Base-by-base conservation (phyloP, 495 filamentous ascomycete species). In the Daldinia grandis region DNA sequence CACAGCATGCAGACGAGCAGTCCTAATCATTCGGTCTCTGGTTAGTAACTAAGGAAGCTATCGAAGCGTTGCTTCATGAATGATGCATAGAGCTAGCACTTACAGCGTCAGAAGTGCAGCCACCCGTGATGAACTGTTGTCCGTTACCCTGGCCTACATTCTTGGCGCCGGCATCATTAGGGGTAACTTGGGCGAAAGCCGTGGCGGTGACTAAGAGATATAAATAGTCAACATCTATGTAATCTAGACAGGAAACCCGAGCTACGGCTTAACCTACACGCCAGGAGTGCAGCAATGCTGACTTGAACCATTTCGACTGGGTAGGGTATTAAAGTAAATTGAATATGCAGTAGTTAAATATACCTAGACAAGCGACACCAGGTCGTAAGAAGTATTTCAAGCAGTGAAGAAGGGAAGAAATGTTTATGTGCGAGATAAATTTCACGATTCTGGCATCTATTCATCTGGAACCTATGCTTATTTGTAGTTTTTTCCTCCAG, bases 91-190 rank as follows among this genome's bases (percentile, higher is more conserved):
- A 56, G 42, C 24, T 4, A 15, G 15, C 1, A 68, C 69, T 72
- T 61, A 72, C 79, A 42, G 81, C 79, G 55, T 82, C 77, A 30
- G 81, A 80, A 50, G 81, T 80, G 64, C 83, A 85, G 49, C 84
- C 81, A 30, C 77, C 77, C 33, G 83, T 83, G 68, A 85, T 84
- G 78, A 85, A 87, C 72, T 87, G 84, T 19, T 76, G 64, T 17
- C 79, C 84, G 47, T 81, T 81, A 59, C 84, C 85, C 58, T 80
- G 76, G 31, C 85, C 85, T 59, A 87, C 85, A 71, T 88, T 74
- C 56, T 75, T 74, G 53, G 80, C 77, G 33, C 79, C 79, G 17
- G 80, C 79, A 64, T 79, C 74, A 73, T 81, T 83, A 51, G 81
- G 81, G 2, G 76, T 81, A 62, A 81, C 72, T 47, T 72, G 71